Conservation (phyloP, 1,284 basidiomycete species). For the Marasmius fiardii region DNA sequence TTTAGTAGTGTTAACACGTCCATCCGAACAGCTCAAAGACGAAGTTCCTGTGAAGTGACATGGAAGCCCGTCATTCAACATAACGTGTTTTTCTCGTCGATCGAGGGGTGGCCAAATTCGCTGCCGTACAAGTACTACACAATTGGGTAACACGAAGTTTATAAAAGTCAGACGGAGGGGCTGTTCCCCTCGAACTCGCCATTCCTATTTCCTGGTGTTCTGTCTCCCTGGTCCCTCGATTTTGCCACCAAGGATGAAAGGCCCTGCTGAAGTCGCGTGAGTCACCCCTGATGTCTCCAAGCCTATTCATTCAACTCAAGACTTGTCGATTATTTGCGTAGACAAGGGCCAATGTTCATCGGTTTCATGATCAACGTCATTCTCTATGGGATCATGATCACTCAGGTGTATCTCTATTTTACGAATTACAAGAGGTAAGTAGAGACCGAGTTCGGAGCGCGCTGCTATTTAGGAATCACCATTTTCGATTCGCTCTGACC, state of each 20-base stretch:
- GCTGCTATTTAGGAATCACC: neutral
- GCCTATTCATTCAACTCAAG: neutral
- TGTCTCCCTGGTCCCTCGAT: no score
- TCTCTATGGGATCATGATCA: slow-evolving; percentile 36
- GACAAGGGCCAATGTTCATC: slow-evolving; percentile 33
- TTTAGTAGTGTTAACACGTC: no score
- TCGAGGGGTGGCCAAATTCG: no score
- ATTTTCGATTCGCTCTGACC: no score
- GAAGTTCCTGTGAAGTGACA: no score
- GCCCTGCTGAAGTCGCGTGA: slow-evolving; percentile 17
- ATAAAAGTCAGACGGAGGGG: no score
- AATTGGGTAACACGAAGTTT: no score
- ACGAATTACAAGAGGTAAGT: slow-evolving; percentile 27
- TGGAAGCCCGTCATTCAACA: no score
- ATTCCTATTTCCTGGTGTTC: slow-evolving; percentile 39
- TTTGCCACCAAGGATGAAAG: slow-evolving; percentile 3
- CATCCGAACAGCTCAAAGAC: no score
- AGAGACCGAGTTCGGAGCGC: neutral
- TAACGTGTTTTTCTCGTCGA: no score
- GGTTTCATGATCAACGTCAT: slow-evolving; percentile 30
- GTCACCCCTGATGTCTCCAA: slow-evolving; percentile 3
- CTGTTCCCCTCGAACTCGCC: no score
- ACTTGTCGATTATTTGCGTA: slow-evolving; percentile 12
- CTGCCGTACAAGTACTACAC: no score
- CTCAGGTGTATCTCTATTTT: slow-evolving; percentile 34